These are phyloP conservation scores for Oryza glaberrima DNA, from an alignment of 176 grass and related monocot genomes.

Conservation along the genomic window DNA sequence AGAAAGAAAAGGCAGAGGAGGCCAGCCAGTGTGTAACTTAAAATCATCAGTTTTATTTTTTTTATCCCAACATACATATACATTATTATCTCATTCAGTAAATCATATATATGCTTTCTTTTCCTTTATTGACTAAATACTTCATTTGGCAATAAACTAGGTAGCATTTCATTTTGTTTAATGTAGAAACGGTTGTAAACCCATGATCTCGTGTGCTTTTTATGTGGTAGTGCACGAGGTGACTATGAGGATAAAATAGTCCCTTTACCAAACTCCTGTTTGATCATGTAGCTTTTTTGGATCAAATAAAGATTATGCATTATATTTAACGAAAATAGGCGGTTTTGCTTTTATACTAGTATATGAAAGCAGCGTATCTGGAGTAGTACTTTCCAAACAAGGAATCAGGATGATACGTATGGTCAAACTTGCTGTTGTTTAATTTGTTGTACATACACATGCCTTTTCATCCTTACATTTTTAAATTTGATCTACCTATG, in stretches of 20 bases:
- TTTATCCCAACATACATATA: not conserved
- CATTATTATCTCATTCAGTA: not conserved
- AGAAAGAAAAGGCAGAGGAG: not conserved
- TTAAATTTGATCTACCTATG: not conserved
- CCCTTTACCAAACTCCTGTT: not conserved
- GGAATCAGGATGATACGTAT: slow-evolving; percentile 47
- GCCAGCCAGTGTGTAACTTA: not conserved
- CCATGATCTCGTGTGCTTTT: not conserved
- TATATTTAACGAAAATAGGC: slow-evolving; percentile 29
- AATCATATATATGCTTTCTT: not conserved
- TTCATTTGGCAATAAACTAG: not conserved
- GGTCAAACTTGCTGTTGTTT: slow-evolving; percentile 35
- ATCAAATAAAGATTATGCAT: slow-evolving; percentile 24
- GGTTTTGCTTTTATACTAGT: slow-evolving; percentile 38
- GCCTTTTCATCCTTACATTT: not conserved
- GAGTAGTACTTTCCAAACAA: slow-evolving; percentile 39
- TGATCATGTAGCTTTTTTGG: not conserved
- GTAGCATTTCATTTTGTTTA: not conserved
- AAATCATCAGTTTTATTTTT: not conserved
- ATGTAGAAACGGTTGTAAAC: not conserved
- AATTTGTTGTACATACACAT: slow-evolving; percentile 33
- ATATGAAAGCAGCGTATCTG: slow-evolving; percentile 35
- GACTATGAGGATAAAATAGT: not conserved
- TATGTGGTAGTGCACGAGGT: not conserved
- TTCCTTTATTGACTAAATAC: not conserved